These are phyloP conservation scores for Zasmidium citrigriseum DNA, from an alignment of 2,329 filamentous ascomycete species.

Conservation along the genomic window DNA sequence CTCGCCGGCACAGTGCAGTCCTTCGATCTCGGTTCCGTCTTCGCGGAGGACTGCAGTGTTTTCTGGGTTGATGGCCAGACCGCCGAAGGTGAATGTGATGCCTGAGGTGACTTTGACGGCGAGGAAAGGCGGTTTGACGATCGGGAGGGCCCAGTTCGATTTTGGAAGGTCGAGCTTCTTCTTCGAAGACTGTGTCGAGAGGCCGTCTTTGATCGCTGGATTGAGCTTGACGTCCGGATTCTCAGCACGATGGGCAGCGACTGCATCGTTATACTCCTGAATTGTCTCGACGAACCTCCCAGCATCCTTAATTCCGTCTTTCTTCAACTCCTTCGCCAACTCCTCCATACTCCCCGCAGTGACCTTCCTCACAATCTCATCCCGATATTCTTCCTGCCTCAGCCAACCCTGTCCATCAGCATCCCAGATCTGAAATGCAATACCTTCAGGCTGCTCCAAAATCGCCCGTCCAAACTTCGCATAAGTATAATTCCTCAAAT, in stretches of 20 bases:
- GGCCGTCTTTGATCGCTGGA: slow-evolving; percentile 61
- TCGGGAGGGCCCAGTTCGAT: slow-evolving; percentile 65
- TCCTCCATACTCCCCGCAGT: slow-evolving; percentile 54
- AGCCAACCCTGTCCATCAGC: slow-evolving; percentile 54
- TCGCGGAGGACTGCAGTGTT: slow-evolving; percentile 56
- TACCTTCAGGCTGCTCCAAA: slow-evolving; percentile 57
- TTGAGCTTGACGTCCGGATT: slow-evolving; percentile 54
- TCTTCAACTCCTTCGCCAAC: slow-evolving; percentile 53
- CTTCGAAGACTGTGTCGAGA: slow-evolving; percentile 59
- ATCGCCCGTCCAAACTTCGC: slow-evolving; percentile 66
- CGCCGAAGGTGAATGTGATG: slow-evolving; percentile 70
- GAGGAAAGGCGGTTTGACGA: slow-evolving; percentile 60
- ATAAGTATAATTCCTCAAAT: slow-evolving; percentile 68
- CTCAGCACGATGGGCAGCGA: slow-evolving; percentile 48
- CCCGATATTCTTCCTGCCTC: slow-evolving; percentile 62
- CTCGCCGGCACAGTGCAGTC: slow-evolving; percentile 64
- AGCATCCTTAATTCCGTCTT: slow-evolving; percentile 50
- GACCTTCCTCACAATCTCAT: slow-evolving; percentile 58
- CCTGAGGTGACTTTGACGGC: slow-evolving; percentile 67
- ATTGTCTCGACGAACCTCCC: slow-evolving; percentile 55
- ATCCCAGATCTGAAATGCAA: slow-evolving; percentile 69
- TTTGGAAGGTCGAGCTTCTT: slow-evolving; percentile 54
- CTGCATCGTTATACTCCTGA: slow-evolving; percentile 60
- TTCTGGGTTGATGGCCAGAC: slow-evolving; percentile 57
- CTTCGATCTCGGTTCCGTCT: slow-evolving; percentile 49